Conservation (phyloP, 257 asterid genomes). For the Scutellaria barbata region DNA sequence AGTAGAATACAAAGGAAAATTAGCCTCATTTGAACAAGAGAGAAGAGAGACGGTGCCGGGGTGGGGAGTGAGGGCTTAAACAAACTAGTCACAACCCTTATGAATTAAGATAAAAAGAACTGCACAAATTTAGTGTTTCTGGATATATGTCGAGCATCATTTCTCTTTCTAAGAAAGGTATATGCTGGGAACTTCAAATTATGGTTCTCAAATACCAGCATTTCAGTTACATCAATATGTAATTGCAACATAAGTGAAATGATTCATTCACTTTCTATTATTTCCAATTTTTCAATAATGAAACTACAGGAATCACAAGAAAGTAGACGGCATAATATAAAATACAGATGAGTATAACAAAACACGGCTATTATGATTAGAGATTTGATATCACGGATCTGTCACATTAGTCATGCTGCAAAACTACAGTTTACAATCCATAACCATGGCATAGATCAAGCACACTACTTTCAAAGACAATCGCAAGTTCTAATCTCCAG, state of each 20-base stretch:
- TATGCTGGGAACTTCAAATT: neutral
- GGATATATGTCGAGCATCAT: neutral
- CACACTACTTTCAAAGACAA: neutral
- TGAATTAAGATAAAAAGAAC: no score
- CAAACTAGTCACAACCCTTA: neutral
- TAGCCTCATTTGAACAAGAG: neutral
- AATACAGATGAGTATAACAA: neutral
- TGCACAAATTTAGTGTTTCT: neutral
- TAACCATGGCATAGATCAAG: neutral
- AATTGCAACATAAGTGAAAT: neutral
- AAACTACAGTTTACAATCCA: constrained; percentile 1
- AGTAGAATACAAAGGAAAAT: constrained; percentile 11
- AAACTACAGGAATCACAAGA: constrained; percentile 3
- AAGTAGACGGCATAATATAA: neutral
- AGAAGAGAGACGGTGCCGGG: neutral
- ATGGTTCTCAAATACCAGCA: neutral
- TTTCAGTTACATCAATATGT: neutral
- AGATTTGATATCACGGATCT: neutral
- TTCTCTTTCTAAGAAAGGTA: neutral
- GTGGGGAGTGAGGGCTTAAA: neutral
- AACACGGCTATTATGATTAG: neutral
- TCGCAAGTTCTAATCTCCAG: neutral
- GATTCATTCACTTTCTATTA: constrained; percentile 2
- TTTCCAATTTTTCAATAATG: constrained; percentile 3
- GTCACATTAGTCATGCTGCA: neutral